A percentile compares a stretch with the other conserved stretches of the same genome.
Conservation (phyloP, 805 yeast genomes). For the Kazachstania taianensis region DNA sequence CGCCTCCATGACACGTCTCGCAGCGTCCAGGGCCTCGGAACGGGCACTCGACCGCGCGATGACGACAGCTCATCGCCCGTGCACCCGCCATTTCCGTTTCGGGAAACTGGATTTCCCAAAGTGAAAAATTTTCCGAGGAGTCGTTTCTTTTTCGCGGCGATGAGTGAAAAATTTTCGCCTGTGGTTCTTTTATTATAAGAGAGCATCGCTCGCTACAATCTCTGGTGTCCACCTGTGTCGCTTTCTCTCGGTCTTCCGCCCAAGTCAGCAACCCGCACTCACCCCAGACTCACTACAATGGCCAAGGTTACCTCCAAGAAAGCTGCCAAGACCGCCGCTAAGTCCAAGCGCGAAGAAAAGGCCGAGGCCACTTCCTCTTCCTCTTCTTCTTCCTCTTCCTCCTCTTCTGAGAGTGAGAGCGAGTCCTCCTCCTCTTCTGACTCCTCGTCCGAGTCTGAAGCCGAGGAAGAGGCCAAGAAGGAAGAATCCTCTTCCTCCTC, state of each 20-base stretch:
- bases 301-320: slow-evolving; percentile 23
- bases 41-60: too few relatives aligned
- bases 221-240: not conserved
- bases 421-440: slow-evolving; percentile 15
- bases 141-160: slow-evolving; percentile 1
- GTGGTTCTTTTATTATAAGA: too few relatives aligned
- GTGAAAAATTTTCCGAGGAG: slow-evolving; percentile 1
- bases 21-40: too few relatives aligned
- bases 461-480: slow-evolving; percentile 15
- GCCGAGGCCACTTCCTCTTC: slow-evolving; percentile 12
- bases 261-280: not conserved
- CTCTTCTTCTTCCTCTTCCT: slow-evolving; percentile 17
- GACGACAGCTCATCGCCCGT: too few relatives aligned
- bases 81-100: too few relatives aligned
- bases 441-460: slow-evolving; percentile 28
- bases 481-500: slow-evolving; percentile 24
- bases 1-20: too few relatives aligned
- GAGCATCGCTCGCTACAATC: not conserved
- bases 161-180: slow-evolving; percentile 1
- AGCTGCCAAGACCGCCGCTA: slow-evolving; percentile 14
- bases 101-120: too few relatives aligned
- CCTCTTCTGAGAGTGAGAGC: slow-evolving; percentile 27
- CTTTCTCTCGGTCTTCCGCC: not conserved
- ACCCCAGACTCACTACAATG: slow-evolving; percentile 6
- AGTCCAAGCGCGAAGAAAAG: slow-evolving; percentile 8